Evolutionary conservation across 2,329 filamentous ascomycete species (phyloP).

Genomic region (Penicillium glabrum): DNA sequence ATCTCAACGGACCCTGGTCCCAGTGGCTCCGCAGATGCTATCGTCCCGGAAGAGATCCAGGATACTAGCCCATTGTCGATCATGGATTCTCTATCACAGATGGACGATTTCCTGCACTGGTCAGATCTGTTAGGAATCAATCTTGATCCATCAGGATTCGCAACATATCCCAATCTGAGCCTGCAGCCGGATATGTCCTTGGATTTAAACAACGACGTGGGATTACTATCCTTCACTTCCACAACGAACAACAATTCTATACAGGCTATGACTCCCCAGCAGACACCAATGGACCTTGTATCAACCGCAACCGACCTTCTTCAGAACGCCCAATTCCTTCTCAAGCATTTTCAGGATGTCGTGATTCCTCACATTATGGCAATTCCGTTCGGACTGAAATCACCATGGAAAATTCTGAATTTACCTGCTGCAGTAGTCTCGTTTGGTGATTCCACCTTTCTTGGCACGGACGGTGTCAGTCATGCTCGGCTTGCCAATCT

Average conservation of each 20-base stretch:
- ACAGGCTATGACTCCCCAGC: slow-evolving; percentile 7
- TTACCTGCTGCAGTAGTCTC: slow-evolving; percentile 31
- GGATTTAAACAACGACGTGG: slow-evolving; percentile 8
- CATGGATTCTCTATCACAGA: slow-evolving; percentile 21
- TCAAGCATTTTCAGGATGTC: slow-evolving; percentile 33
- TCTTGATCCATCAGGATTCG: slow-evolving; percentile 20
- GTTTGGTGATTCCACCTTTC: slow-evolving; percentile 31
- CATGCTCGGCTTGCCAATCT: slow-evolving; percentile 34
- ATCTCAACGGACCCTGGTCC: background rate
- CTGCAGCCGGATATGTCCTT: slow-evolving; percentile 15
- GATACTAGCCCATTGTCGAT: slow-evolving; percentile 13
- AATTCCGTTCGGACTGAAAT: slow-evolving; percentile 31
- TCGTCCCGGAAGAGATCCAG: slow-evolving; percentile 5
- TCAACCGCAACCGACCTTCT: slow-evolving; percentile 12
- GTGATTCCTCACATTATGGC: slow-evolving; percentile 33
- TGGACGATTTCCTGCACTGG: slow-evolving; percentile 35
- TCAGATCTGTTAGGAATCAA: slow-evolving; percentile 33
- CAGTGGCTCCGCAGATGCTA: background rate
- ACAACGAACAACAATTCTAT: slow-evolving; percentile 1
- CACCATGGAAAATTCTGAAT: slow-evolving; percentile 36
- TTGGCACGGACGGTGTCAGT: slow-evolving; percentile 26
- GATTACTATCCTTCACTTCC: slow-evolving; percentile 1
- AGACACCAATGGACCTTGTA: slow-evolving; percentile 8
- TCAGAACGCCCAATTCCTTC: slow-evolving; percentile 23
- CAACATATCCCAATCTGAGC: slow-evolving; percentile 13